These are phyloP conservation scores for Termitomyces sp. DNA, from an alignment of 768 basidiomycete genomes.

Conservation along the genomic window DNA sequence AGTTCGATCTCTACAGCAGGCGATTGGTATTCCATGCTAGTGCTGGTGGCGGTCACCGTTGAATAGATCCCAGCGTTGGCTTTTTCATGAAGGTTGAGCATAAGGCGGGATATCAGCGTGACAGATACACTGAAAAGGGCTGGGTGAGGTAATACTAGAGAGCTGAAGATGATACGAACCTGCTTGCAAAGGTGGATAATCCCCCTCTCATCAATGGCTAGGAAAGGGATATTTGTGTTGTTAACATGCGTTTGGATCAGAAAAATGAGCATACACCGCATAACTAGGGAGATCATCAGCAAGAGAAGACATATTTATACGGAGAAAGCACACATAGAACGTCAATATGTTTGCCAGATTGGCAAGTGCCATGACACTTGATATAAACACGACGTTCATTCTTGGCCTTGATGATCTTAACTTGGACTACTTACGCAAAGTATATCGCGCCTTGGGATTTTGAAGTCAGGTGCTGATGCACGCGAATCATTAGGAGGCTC, in stretches of 20 bases:
- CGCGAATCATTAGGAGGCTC: conserved; percentile 7
- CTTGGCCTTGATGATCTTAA: not conserved
- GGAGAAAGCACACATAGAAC: not conserved
- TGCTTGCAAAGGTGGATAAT: conserved; percentile 47
- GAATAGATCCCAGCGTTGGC: conserved; percentile 32
- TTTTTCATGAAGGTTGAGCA: conserved; percentile 49
- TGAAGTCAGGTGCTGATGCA: not conserved
- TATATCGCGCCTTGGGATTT: conserved; percentile 46
- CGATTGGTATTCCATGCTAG: conserved; percentile 16
- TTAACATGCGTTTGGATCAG: not conserved
- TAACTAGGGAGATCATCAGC: conserved; percentile 15
- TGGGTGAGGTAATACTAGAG: not conserved
- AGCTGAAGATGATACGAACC: conserved; percentile 26
- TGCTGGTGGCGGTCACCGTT: conserved; percentile 10
- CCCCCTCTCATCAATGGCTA: conserved; percentile 44
- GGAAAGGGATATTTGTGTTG: not conserved
- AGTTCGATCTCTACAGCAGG: conserved; percentile 17
- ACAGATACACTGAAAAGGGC: conserved; percentile 37
- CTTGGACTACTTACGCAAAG: conserved; percentile 41
- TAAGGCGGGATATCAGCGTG: conserved; percentile 51
- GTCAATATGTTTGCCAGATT: conserved; percentile 1
- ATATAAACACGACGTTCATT: not conserved
- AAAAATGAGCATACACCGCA: conserved; percentile 19
- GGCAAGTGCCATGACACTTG: conserved; percentile 42
- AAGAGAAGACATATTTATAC: not conserved